Base-by-base conservation (phyloP, 768 basidiomycete species). In the Boletus eberwhitei region DNA sequence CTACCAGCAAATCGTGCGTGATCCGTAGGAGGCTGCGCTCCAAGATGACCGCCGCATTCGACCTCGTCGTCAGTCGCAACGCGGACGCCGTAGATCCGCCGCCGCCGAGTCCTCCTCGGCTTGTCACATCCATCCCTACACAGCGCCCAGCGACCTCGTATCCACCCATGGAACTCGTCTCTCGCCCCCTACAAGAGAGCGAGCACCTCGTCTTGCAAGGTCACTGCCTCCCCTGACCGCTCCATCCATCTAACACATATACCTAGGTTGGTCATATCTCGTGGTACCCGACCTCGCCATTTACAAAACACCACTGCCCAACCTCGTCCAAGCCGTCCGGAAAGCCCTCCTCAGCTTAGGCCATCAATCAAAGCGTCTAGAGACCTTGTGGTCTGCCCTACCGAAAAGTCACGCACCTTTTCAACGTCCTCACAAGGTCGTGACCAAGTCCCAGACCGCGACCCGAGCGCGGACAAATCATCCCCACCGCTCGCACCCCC, bases 221-320 rank as follows among this genome's bases (percentile, higher is more conserved):
- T 70, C 31, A 31, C 12, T 48, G 2, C 21, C 8, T 47, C 17
- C 21, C 39, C 39, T 39, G 2, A n/a, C 8, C 26, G n/a, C 19
- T 12, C 4, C 24, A 24, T 34, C 26, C n/a, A 16, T 44, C 53
- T 62, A 9, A 58, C 40, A 12, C 3, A 0, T 5, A 16, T 7
- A 31, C 22, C 5, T 22, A 70, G 70, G 47, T 35, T 70, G 70
- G 69, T 63, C 66, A 36, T 71, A 69, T 47, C 53, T 71, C 19
- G 57, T 68, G 22, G 22, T 58, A 16, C 70, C 70, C 19, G 38
- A 50, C 31, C 55, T 69, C 29, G n/a, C 59, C 46, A 43, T 60
- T 2, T 72, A 68, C 46, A 70, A 37, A 43, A 59, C 50, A 37
- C 64, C 68, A 12, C 53, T 71, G 2, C 58, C 63, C 2, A 57